Conservation (phyloP, 2,329 filamentous ascomycete species). For the Clarireedia homoeocarpa region DNA sequence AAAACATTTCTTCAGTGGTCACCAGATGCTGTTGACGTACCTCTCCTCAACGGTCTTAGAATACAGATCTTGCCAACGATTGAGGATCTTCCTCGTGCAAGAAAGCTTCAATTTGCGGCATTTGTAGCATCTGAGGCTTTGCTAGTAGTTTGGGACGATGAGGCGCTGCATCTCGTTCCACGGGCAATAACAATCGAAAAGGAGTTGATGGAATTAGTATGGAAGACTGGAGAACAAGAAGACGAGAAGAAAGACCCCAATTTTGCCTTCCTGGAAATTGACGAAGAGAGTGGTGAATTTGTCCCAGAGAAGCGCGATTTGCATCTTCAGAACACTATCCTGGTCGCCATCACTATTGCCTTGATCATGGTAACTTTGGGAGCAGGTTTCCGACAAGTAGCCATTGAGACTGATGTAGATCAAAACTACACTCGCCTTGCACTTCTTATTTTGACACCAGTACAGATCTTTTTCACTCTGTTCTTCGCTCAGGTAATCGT, state of each 20-base stretch:
- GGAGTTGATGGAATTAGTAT: constrained; percentile 70
- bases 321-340: constrained; percentile 60
- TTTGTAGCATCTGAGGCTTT: constrained; percentile 66
- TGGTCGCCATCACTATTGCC: constrained; percentile 59
- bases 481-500: constrained; percentile 76
- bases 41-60: constrained; percentile 66
- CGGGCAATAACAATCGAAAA: constrained; percentile 66
- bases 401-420: constrained; percentile 61
- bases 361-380: constrained; percentile 60
- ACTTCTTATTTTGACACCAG: constrained; percentile 56
- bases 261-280: constrained; percentile 48
- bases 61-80: constrained; percentile 69
- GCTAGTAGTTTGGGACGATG: constrained; percentile 76
- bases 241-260: constrained; percentile 44
- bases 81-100: constrained; percentile 59
- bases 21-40: constrained; percentile 66
- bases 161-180: constrained; percentile 60
- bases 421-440: constrained; percentile 53
- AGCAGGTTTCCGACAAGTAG: constrained; percentile 61
- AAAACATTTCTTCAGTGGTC: constrained; percentile 70
- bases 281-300: constrained; percentile 63
- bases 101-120: constrained; percentile 74
- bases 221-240: constrained; percentile 51
- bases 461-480: constrained; percentile 74
- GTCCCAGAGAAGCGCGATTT: constrained; percentile 58